Conservation (phyloP, 2,329 filamentous ascomycete genomes). For the Phaeosphaeria sp. region DNA sequence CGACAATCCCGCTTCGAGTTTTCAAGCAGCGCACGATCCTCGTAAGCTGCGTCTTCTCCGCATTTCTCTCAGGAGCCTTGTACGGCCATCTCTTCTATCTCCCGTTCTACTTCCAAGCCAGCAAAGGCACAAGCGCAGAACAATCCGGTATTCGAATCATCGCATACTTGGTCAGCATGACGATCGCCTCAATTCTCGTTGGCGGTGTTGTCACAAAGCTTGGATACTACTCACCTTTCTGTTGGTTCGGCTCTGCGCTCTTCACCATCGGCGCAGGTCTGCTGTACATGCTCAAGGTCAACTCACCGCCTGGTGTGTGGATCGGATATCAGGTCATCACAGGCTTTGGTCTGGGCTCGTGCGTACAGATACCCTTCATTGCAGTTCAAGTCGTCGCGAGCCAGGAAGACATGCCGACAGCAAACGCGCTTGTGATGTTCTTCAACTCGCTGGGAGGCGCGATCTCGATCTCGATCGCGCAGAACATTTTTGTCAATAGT, state of each 20-base stretch:
- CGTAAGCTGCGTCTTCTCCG: conserved; percentile 42
- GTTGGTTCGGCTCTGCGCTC: conserved; percentile 44
- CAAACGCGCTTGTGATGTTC: conserved; percentile 61
- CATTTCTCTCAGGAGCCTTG: conserved; percentile 47
- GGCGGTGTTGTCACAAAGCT: conserved; percentile 36
- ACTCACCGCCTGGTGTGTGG: conserved; percentile 38
- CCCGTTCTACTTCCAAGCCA: conserved; percentile 54
- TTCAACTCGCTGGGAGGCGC: conserved; percentile 66
- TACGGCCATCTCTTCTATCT: conserved; percentile 49
- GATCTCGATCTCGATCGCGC: conserved; percentile 41
- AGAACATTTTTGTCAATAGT: not conserved
- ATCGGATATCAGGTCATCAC: conserved; percentile 51
- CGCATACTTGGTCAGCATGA: conserved; percentile 41
- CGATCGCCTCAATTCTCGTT: conserved; percentile 32
- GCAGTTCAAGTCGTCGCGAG: conserved; percentile 53
- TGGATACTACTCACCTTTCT: conserved; percentile 47
- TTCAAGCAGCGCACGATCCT: conserved; percentile 48
- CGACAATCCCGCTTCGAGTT: conserved; percentile 39
- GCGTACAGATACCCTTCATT: conserved; percentile 54
- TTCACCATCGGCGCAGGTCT: conserved; percentile 48
- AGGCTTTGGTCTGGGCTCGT: conserved; percentile 50
- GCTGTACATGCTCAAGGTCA: conserved; percentile 45
- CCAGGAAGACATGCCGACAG: conserved; percentile 51
- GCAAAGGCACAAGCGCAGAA: conserved; percentile 50
- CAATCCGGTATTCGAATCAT: conserved; percentile 46